Base-by-base conservation (phyloP, 257 asterid genomes). In the Voacanga thouarsii region DNA sequence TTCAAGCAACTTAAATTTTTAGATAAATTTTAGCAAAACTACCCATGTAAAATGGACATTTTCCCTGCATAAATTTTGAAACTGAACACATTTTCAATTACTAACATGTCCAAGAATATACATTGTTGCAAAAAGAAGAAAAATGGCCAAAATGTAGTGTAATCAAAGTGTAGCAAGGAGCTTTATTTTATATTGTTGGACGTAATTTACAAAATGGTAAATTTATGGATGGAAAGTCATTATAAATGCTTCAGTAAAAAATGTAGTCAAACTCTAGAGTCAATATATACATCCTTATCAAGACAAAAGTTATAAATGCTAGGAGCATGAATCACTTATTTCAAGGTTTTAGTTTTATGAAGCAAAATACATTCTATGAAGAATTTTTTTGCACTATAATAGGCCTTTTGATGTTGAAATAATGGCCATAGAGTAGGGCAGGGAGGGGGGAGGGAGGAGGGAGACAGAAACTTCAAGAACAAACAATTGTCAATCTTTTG, bases 161-260 rank as follows among this genome's bases (percentile, higher is more conserved):
- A n/a, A n/a, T n/a, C n/a, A n/a, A n/a, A n/a, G n/a, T n/a, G n/a
- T 84, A 72, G 92, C 89, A 77, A 95, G 92, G 82, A 95, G 91
- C 83, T 79, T 91, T 79, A 95, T 90, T 88, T 95, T 93, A 79
- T 97, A 93, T 88, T 90, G 92, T 33, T 97, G 90, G 75, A 91
- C 96, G 98, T 95, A 85, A 75, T 88, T 85, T 79, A 74, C 78
- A 87, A 82, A 83, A 82, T 57, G 72, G 75, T 71, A 60, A 57
- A 72, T 43, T 60, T 71, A 49, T 75, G 77, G 33, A 67, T 24
- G 65, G 37, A 67, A 57, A 74, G 33, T 7, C 14, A 47, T 49
- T 45, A 57, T 65, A 69, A 28, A 39, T 57, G 73, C 44, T 33
- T 47, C 26, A 70, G 41, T 5, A 28, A 21, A 19, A n/a, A 43